These are phyloP conservation scores for Euphorbia pulcherrima DNA, from an alignment of 345 rosid genomes.

Conservation along the genomic window DNA sequence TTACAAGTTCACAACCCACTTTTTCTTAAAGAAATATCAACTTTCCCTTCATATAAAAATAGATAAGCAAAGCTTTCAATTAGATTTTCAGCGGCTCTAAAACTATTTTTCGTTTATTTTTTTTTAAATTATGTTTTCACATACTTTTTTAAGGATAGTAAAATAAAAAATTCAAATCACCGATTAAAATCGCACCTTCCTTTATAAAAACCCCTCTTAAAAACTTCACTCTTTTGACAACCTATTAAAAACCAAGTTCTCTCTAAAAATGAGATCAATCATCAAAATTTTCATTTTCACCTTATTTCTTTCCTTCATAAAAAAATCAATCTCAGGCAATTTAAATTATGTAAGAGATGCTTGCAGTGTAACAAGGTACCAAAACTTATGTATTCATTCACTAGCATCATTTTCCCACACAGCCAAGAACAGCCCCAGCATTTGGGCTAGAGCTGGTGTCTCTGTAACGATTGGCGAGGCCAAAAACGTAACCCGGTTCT, in stretches of 20 bases:
- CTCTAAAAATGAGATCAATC: conserved; percentile 1
- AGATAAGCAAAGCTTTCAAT: no score
- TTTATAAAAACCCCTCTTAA: conserved; percentile 7
- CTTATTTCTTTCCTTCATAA: conserved; percentile 28
- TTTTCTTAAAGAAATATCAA: conserved; percentile 4
- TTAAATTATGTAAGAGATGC: conserved; percentile 53
- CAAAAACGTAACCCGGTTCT: conserved; percentile 33
- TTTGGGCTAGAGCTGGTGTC: conserved; percentile 84
- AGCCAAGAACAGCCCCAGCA: conserved; percentile 60
- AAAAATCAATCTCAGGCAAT: background rate
- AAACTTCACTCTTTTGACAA: background rate
- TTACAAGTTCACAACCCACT: background rate
- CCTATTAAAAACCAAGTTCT: background rate
- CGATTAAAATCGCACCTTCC: background rate
- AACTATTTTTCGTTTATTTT: no score
- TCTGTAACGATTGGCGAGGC: conserved; percentile 61
- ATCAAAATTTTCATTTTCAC: conserved; percentile 6
- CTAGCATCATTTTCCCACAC: conserved; percentile 53
- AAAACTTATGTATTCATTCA: conserved; percentile 50
- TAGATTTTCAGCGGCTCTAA: no score
- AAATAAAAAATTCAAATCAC: no score
- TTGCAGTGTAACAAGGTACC: conserved; percentile 69
- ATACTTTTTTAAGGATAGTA: no score
- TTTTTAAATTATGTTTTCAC: no score
- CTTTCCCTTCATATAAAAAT: conserved; percentile 4